Base-by-base conservation (phyloP, 495 filamentous ascomycete species). In the Pyrenula massariospora region DNA sequence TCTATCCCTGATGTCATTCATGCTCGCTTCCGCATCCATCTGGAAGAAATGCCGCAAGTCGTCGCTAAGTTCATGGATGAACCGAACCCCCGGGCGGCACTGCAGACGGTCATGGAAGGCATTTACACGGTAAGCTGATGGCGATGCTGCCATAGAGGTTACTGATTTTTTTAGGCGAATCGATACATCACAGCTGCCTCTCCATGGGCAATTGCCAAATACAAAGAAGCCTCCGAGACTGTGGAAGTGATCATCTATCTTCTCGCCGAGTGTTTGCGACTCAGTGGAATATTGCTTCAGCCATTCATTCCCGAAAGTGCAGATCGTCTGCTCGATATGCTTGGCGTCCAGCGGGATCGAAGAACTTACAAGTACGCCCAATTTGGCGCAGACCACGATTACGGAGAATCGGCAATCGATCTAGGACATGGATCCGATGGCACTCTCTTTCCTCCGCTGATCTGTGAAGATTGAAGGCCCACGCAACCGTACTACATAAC, bases 231-330 rank as follows among this genome's bases (percentile, higher is more conserved):
- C 57, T 54, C 77, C 10, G 64, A 63, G 56, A 22, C 58, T 74
- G 50, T 52, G 12, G 70, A 80, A 57, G 66, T 72, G 55, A 73
- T 77, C 48, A 70, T 98, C 48, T 96, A 80, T 65, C 74, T 87
- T 31, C 74, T 77, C 54, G 81, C 83, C 1, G 93, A 98, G 66
- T 79, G 84, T n/a, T 65, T 96, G 48, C 84, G 93, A 21, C 79
- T 96, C 31, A 69, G 73, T 2, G 89, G 84, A 10, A 96, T 97
- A 56, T 71, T 97, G 36, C 72, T 98, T 24, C 92, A 95, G 67
- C 91, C 93, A 2, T 91, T 86, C 64, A 91, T 97, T 78, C 93
- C 93, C 2, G 75, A 68, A n/a, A 95, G 92, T 68, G 77, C 87
- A 50, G 66, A 70, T 31, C 75, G 84, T 61, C 63, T 97, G 50